Percentiles rank a stretch among this genome's conserved stretches.
These are phyloP conservation scores for Eucalyptus curtisii DNA, from an alignment of 345 rosid species.

Conservation along the genomic window DNA sequence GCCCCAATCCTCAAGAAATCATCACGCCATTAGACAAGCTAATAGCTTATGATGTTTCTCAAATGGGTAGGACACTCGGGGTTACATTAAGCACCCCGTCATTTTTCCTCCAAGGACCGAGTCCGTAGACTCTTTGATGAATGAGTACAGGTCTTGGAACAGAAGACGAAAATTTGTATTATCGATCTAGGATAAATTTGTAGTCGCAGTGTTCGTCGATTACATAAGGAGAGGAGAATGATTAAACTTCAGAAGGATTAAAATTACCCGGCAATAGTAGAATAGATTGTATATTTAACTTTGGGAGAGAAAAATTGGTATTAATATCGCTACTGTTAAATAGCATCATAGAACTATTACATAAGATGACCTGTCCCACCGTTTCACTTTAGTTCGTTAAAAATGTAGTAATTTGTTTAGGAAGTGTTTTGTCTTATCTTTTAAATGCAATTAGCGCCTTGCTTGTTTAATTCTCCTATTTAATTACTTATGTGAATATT, in stretches of 20 bases:
- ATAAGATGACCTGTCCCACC: not conserved
- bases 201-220: too few relatives aligned
- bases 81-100: not conserved
- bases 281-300: too few relatives aligned
- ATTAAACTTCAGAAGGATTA: not conserved
- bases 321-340: not conserved
- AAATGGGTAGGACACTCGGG: not conserved
- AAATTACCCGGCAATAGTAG: not conserved
- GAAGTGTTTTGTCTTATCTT: too few relatives aligned
- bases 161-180: not conserved
- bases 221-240: not conserved
- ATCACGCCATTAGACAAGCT: not conserved
- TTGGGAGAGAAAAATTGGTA: not conserved
- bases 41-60: not conserved
- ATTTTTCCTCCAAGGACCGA: not conserved
- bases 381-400: not conserved
- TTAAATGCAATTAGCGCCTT: too few relatives aligned
- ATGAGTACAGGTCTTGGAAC: not conserved
- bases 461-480: too few relatives aligned
- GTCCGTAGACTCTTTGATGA: not conserved
- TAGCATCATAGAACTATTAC: not conserved
- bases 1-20: not conserved
- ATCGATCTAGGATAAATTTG: not conserved
- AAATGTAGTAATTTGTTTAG: not conserved
- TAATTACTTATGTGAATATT: too few relatives aligned